These are phyloP conservation scores for Nepenthes gracilis DNA, from an alignment of 148 eudicot genomes.

Conservation along the genomic window DNA sequence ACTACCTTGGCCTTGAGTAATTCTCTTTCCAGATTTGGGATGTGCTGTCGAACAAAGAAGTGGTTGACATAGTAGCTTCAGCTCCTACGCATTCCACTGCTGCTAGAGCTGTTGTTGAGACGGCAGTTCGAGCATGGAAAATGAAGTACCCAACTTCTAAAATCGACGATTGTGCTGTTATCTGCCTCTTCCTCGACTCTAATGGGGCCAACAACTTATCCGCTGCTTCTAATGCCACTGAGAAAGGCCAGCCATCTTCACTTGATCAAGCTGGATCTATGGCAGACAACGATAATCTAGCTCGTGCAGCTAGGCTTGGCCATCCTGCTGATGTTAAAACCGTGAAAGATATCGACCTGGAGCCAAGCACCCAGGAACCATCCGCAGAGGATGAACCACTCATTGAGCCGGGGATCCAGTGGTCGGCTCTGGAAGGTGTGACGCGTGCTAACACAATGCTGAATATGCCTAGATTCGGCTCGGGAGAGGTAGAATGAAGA, in stretches of 20 bases:
- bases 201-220: constrained; percentile 14
- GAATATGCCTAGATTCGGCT: constrained; percentile 48
- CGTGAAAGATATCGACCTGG: constrained; percentile 12
- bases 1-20: neutral
- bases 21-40: constrained; percentile 62
- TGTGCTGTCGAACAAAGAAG: constrained; percentile 81
- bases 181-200: constrained; percentile 73
- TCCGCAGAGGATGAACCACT: constrained; percentile 1
- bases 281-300: constrained; percentile 12
- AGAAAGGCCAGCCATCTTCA: neutral
- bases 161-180: constrained; percentile 87
- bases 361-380: constrained; percentile 14
- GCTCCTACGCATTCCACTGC: constrained; percentile 46
- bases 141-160: constrained; percentile 77
- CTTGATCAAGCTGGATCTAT: neutral
- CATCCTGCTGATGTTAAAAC: constrained; percentile 23
- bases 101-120: constrained; percentile 56
- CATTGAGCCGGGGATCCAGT: constrained; percentile 19
- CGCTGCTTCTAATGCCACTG: constrained; percentile 21
- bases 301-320: constrained; percentile 14
- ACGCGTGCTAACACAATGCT: constrained; percentile 65
- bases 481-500: constrained; percentile 8
- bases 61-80: constrained; percentile 58
- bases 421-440: constrained; percentile 82
- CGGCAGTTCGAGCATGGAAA: constrained; percentile 80